These are phyloP conservation scores for Cucurbita pepo DNA, from an alignment of 306 rosid genomes.

Conservation along the genomic window DNA sequence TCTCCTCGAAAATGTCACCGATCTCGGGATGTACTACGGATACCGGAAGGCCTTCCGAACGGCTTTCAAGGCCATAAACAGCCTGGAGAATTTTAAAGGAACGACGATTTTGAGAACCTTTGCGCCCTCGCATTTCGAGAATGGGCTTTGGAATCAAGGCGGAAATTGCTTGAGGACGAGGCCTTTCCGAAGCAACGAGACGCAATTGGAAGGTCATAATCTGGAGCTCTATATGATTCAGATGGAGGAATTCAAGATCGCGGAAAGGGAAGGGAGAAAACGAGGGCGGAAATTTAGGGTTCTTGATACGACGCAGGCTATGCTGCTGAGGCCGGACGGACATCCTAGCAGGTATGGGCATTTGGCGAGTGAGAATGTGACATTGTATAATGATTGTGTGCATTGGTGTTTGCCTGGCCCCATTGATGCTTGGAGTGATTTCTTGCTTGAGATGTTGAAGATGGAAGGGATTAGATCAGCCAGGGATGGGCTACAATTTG, in stretches of 20 bases:
- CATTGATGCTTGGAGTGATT: conserved; percentile 66
- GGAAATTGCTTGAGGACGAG: conserved; percentile 54
- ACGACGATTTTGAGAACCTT: conserved; percentile 45
- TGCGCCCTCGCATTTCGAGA: conserved; percentile 74
- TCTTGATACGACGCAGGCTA: conserved; percentile 47
- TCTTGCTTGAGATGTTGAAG: conserved; percentile 59
- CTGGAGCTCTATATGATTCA: conserved; percentile 63
- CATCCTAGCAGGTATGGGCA: conserved; percentile 79
- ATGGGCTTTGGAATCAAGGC: conserved; percentile 64
- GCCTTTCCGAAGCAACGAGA: conserved; percentile 61
- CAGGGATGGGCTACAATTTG: conserved; percentile 26
- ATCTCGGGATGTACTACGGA: conserved; percentile 49
- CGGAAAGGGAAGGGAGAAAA: conserved; percentile 39
- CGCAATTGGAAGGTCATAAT: conserved; percentile 32
- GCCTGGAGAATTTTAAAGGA: conserved; percentile 39
- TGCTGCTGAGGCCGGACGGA: conserved; percentile 69
- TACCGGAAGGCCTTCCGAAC: conserved; percentile 45
- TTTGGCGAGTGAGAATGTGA: conserved; percentile 54
- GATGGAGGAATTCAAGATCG: conserved; percentile 46
- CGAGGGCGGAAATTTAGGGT: conserved; percentile 44
- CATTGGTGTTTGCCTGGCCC: conserved; percentile 93
- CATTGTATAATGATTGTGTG: conserved; percentile 75
- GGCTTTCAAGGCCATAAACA: conserved; percentile 49
- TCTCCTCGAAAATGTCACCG: conserved; percentile 36
- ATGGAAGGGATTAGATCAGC: conserved; percentile 56